Evolutionary conservation across 768 basidiomycete genomes (phyloP), one percentile per base, ranked within the genome.

Genomic region (Megacollybia marginata): DNA sequence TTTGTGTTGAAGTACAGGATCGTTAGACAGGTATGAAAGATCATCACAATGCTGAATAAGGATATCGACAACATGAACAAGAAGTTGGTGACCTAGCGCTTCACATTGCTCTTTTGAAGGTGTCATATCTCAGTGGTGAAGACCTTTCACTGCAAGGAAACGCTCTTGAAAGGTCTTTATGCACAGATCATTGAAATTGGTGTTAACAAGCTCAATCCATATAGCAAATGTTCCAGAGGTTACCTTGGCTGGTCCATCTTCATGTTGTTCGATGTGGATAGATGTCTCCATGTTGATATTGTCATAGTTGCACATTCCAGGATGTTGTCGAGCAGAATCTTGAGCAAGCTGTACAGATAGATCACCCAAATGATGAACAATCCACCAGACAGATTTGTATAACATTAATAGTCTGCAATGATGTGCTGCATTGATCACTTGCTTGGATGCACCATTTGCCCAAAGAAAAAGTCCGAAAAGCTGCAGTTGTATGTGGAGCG

Each of bases 221-320:
- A 56, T 40, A 5, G 50, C 47, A 31, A 54, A 49, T 1, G 58
- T 60, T 1, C 55, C 53, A 9, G 53, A 55, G 11, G 55, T 58
- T 7, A 56, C 58, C 32, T 60, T 60, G 9, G 48, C 36, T 2
- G 55, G 56, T 15, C 23, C 33, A n/a, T 33, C 46, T 13, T 49
- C 51, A 12, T 47, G 38, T 15, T 60, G 52, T 44, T 60, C 55
- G 3, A 59, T 19, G 9, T 40, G 48, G 11, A 55, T 60, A 1
- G 55, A 60, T 1, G 52, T 55, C 2, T n/a, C 52, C 42, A 56
- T 51, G 23, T 59, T 52, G 35, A 59, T 50, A 34, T 55, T 33
- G 48, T 55, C 50, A 9, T 44, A 51, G 18, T 28, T 45, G 33
- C 48, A 47, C 44, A 47, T 33, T 8, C 47, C 46, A 9, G 50